Evolutionary conservation across 1,139 yeast species (phyloP), one percentile per base, ranked within the genome.

Genomic region (Ogataea hybrid): DNA sequence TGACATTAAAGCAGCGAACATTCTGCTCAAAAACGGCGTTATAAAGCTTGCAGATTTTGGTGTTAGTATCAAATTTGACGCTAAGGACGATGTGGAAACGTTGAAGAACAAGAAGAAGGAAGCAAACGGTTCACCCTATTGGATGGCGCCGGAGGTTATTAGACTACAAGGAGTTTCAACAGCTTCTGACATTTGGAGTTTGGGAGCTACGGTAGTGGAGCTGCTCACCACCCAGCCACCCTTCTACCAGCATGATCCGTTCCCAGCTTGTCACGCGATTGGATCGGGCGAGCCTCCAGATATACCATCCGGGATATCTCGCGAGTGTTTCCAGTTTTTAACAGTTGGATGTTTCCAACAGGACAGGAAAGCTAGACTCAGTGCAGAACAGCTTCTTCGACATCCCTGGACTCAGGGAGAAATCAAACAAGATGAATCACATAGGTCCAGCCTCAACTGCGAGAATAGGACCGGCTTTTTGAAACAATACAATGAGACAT

Each of bases 201-300:
- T 92, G 28, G 99, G 97, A 2, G 95, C 97, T 14, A 92, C 97
- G 0, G 77, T 90, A 4, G 79, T 90, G 8, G 99, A 92, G 60
- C 67, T 92, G 37, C 69, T 88, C 42, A 84, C 96, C 0, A 95
- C 88, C 0, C 73, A 80, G 41, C 97, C 98, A 0, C 97, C 97
- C 0, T 88, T 87, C 54, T 84, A 84, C 50, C 83, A 87, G 38
- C 67, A 84, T 43, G 81, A 83, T 45, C 87, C 89, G 20, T 84
- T 89, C 81, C 87, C 95, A 1, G 90, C 96, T 0, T 71, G 92
- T 50, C 96, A 87, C 67, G 96, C 97, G 0, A 88, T 90, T 42
- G 97, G 94, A 2, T 81, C 88, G 14, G 95, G 89, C 46, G 83
- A 79, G 8, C 79, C 78, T 50, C 92, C 95, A 2, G 88, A 90